A percentile compares a stretch with the other conserved stretches of the same genome.
These are phyloP conservation scores for Inga laurina DNA, from an alignment of 306 rosid genomes.

Conservation along the genomic window DNA sequence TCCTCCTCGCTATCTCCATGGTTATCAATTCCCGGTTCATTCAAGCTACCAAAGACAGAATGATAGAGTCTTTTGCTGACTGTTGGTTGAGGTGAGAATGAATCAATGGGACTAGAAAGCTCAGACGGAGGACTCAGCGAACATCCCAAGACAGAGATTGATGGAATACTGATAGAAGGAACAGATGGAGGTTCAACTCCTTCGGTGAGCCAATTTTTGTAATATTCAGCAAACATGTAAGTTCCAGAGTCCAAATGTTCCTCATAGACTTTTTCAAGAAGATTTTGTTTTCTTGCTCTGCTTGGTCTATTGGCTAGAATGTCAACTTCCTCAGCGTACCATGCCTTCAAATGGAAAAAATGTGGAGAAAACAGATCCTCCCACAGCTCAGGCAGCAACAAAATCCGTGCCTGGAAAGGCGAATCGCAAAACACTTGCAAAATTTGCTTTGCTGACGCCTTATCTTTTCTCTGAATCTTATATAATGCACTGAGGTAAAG, in stretches of 20 bases:
- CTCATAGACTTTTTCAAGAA: conserved; percentile 58
- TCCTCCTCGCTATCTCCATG: conserved; percentile 40
- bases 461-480: conserved; percentile 59
- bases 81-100: conserved; percentile 67
- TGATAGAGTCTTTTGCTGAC: conserved; percentile 74
- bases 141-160: conserved; percentile 40
- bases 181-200: conserved; percentile 66
- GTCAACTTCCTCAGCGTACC: conserved; percentile 64
- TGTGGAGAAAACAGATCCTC: conserved; percentile 71
- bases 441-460: conserved; percentile 72
- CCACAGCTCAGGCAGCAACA: conserved; percentile 78
- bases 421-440: conserved; percentile 80
- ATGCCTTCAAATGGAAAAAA: conserved; percentile 60
- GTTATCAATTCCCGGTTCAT: conserved; percentile 41
- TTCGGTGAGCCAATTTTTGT: conserved; percentile 85
- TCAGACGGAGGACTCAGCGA: conserved; percentile 51
- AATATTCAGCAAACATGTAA: conserved; percentile 58
- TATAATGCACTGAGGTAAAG: conserved; percentile 79
- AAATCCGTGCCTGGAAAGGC: conserved; percentile 62
- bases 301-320: conserved; percentile 44
- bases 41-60: conserved; percentile 50
- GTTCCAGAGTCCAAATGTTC: conserved; percentile 77
- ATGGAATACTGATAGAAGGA: conserved; percentile 65
- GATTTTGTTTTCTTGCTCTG: conserved; percentile 48
- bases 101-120: conserved; percentile 45